Conservation (phyloP, 208 protist genomes). For the Acanthamoeba royreba region DNA sequence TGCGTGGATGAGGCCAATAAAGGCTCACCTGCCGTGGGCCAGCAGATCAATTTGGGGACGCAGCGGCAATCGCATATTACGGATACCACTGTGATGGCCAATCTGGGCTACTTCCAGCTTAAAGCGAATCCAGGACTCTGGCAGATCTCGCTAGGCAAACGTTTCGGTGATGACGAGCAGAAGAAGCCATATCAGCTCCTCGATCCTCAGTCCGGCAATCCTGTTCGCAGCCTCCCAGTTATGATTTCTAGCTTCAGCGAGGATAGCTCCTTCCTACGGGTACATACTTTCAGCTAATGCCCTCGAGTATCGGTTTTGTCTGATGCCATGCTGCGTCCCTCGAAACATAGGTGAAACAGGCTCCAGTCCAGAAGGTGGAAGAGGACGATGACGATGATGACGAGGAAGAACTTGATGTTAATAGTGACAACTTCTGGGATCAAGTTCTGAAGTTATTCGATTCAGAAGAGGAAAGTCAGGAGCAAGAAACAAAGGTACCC, state of each 20-base stretch:
- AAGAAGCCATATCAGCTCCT: not conserved
- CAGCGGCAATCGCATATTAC: not conserved
- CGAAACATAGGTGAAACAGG: not conserved
- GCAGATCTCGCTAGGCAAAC: slow-evolving; percentile 75
- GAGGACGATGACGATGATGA: not conserved
- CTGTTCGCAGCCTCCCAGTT: not conserved
- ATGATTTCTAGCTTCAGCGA: not conserved
- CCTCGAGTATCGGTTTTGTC: too few relatives aligned
- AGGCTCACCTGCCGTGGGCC: slow-evolving; percentile 71
- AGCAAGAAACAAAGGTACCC: not conserved
- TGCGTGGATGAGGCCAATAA: slow-evolving; percentile 55
- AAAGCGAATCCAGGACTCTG: slow-evolving; percentile 88
- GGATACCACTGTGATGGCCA: slow-evolving; percentile 96
- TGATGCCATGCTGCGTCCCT: too few relatives aligned
- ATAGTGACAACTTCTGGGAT: not conserved
- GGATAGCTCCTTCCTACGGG: not conserved
- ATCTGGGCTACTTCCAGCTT: slow-evolving; percentile 97
- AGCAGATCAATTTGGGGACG: slow-evolving; percentile 82
- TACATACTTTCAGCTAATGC: too few relatives aligned
- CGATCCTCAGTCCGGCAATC: not conserved
- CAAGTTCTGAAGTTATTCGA: not conserved
- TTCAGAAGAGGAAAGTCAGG: not conserved
- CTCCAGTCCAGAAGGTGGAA: not conserved
- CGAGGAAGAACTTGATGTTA: not conserved
- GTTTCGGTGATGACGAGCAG: not conserved